Percentiles rank a stretch among this genome's conserved stretches.
Conservation (phyloP, 1,139 yeast species). For the Kurtzmaniella quercitrusa region DNA sequence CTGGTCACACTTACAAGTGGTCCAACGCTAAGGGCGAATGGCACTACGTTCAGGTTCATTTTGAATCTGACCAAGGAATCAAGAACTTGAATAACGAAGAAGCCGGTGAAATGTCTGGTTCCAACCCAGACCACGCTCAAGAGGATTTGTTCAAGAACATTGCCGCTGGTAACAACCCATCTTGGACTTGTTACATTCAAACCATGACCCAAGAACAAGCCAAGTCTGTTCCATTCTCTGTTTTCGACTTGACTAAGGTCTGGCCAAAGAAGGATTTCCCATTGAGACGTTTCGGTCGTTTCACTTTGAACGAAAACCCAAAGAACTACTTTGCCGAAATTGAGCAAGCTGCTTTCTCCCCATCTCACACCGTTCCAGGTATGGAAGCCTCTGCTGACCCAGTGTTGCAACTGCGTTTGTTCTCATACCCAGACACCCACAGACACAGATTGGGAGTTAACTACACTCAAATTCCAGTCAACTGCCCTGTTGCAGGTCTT, state of each 20-base stretch:
- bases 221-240: slow-evolving; percentile 55
- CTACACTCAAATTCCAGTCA: slow-evolving; percentile 71
- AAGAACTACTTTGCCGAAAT: slow-evolving; percentile 77
- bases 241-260: slow-evolving; percentile 69
- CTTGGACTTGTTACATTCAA: slow-evolving; percentile 65
- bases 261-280: slow-evolving; percentile 83
- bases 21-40: slow-evolving; percentile 62
- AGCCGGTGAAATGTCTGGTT: slow-evolving; percentile 54
- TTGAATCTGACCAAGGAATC: slow-evolving; percentile 57
- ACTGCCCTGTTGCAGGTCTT: slow-evolving; percentile 55
- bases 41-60: slow-evolving; percentile 64
- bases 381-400: slow-evolving; percentile 86
- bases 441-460: slow-evolving; percentile 60
- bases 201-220: slow-evolving; percentile 68
- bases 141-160: slow-evolving; percentile 62
- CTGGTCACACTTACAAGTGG: slow-evolving; percentile 73
- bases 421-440: slow-evolving; percentile 85
- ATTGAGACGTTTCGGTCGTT: slow-evolving; percentile 67
- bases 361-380: slow-evolving; percentile 80
- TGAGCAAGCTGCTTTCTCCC: slow-evolving; percentile 81
- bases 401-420: slow-evolving; percentile 78
- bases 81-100: slow-evolving; percentile 53
- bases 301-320: slow-evolving; percentile 68
- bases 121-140: slow-evolving; percentile 62
- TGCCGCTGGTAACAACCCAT: slow-evolving; percentile 55